Evolutionary conservation across 345 rosid genomes (phyloP), one percentile per base, ranked within the genome.

Genomic region (Murraya paniculata): DNA sequence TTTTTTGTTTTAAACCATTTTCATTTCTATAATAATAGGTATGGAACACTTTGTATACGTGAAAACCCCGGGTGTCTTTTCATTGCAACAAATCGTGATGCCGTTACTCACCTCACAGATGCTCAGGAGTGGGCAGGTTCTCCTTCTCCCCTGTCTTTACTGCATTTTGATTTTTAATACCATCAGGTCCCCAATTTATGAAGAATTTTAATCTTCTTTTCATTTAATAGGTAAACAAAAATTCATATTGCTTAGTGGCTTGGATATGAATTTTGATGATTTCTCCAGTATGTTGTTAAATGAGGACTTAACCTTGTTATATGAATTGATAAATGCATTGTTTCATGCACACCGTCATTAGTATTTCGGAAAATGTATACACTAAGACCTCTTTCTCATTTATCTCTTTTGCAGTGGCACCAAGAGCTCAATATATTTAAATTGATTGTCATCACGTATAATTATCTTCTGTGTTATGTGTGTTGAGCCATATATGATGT

Each of bases 101-200:
- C 98, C 1, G 98, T 94, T 72, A 95, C 97, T 1, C 97, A 94
- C 84, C 92, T 94, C 76, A 96, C 99, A 0, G 92, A 91, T 88
- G 94, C 94, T 79, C 98, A 96, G 81, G 99, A 93, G 85, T 96
- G 99, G 98, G 98, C 98, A 85, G 98, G 99, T 92, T 75, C 75
- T 74, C 33, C 71, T 77, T 77, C 81, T 70, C 50, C 66, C 56
- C 57, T 65, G 28, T 36, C 70, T 64, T 41, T 8, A 21, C 59
- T 64, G n/a, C 50, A 41, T 74, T 68, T 60, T 22, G 57, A 11
- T 60, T 31, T 45, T 73, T 48, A 36, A 5, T 38, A 64, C 35
- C 35, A 33, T 62, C 13, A 55, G 53, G 57, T 70, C 38, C 78
- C 61, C 24, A 48, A 62, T 24, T 22, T 60, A 10, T 35, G 27